Percentiles rank a stretch among this genome's conserved stretches.
Conservation (phyloP, 2,329 filamentous ascomycete species). For the Trichoderma atrobrunneum region DNA sequence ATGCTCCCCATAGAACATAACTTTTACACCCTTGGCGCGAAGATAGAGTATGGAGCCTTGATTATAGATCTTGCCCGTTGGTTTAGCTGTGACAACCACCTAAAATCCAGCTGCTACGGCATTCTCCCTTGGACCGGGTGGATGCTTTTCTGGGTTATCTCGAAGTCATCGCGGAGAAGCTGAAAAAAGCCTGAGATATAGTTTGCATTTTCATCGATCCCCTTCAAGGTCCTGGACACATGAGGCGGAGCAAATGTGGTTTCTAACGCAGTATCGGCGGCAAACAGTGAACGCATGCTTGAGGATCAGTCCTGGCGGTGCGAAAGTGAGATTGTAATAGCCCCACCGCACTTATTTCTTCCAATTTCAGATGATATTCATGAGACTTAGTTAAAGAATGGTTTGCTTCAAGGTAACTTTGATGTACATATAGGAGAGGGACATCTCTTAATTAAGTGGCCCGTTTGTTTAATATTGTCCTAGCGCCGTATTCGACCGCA, state of each 20-base stretch:
- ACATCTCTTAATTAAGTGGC: no score
- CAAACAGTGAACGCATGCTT: neutral
- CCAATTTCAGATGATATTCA: neutral
- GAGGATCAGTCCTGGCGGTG: neutral
- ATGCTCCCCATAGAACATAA: neutral
- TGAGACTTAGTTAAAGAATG: neutral
- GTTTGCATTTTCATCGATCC: neutral
- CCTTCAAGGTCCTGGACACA: neutral
- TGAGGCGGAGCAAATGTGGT: neutral
- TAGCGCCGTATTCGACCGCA: accelerated
- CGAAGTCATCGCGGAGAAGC: neutral
- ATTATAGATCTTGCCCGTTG: neutral
- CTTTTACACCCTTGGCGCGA: neutral
- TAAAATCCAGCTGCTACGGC: neutral
- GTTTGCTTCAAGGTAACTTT: neutral
- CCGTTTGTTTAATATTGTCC: neutral
- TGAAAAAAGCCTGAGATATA: neutral
- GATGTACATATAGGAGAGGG: neutral
- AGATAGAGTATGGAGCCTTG: neutral
- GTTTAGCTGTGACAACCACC: neutral
- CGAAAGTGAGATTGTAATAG: neutral
- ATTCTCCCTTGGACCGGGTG: neutral
- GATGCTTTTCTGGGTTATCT: neutral
- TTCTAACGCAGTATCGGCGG: neutral
- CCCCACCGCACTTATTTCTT: neutral